Percentiles rank a stretch among this genome's conserved stretches.
Conservation (phyloP, 192 early-diverging fungal species). For the Coemansia sp. region DNA sequence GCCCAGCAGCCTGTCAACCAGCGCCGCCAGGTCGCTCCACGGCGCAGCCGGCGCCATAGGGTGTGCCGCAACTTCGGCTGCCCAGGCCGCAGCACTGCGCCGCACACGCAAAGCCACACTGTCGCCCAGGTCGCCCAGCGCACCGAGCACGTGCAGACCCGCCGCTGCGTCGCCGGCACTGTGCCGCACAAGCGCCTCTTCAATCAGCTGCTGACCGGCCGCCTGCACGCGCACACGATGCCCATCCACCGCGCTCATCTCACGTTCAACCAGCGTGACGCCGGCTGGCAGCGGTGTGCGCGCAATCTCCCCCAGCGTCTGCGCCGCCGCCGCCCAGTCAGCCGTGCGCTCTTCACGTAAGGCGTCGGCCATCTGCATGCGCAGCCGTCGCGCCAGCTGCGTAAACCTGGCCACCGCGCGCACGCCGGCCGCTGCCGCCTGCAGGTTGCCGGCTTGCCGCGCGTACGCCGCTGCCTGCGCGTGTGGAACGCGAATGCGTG, state of each 20-base stretch:
- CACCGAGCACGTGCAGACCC: conserved; percentile 30
- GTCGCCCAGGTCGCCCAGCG: conserved; percentile 22
- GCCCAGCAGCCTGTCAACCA: conserved; percentile 17
- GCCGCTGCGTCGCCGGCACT: conserved; percentile 26
- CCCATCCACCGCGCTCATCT: conserved; percentile 4
- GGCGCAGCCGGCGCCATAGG: conserved; percentile 4
- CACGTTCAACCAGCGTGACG: conserved; percentile 23
- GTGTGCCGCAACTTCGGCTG: not conserved
- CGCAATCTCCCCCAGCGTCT: conserved; percentile 40
- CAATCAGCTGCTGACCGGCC: conserved; percentile 23
- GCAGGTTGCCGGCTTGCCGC: conserved; percentile 25
- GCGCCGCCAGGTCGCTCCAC: conserved; percentile 21
- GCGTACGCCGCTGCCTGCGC: conserved; percentile 28
- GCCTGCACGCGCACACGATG: conserved; percentile 6
- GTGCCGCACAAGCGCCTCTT: conserved; percentile 21
- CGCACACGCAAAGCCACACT: conserved; percentile 11
- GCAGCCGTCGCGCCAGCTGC: conserved; percentile 30
- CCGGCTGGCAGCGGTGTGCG: conserved; percentile 15
- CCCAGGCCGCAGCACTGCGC: conserved; percentile 8
- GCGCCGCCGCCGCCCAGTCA: conserved; percentile 35
- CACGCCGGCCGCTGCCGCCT: conserved; percentile 24
- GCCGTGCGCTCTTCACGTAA: too few species aligned
- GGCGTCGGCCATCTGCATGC: conserved; percentile 17
- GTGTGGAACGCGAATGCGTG: conserved; percentile 35
- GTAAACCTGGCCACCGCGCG: conserved; percentile 21